Evolutionary conservation across 371 early-diverging fungal genomes (phyloP).

Genomic region (Zychaea mexicana): DNA sequence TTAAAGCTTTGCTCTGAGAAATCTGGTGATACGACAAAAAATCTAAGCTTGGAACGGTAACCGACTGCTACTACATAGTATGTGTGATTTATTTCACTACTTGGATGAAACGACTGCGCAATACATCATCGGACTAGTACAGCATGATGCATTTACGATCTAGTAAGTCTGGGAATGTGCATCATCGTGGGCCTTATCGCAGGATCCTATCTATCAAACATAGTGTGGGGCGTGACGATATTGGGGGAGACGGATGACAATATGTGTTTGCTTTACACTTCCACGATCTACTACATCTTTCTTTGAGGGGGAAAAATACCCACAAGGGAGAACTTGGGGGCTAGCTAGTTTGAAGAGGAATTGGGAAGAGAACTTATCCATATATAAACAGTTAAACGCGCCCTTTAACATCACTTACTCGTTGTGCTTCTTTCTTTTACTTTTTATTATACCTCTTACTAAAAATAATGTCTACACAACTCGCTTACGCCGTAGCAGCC

Average conservation of each 20-base stretch:
- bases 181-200: background rate
- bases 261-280: background rate
- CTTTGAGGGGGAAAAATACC: background rate
- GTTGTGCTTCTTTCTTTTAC: background rate
- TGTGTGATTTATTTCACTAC: background rate
- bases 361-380: background rate
- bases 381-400: background rate
- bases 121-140: background rate
- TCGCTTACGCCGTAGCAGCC: constrained; percentile 38
- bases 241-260: background rate
- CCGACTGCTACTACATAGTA: no score
- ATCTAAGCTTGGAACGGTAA: background rate
- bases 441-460: background rate
- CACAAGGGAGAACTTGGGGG: background rate
- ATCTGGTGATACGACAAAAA: background rate
- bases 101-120: background rate
- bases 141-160: background rate
- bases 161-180: background rate
- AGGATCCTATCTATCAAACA: background rate
- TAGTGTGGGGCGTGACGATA: background rate
- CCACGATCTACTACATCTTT: no score
- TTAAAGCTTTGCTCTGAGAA: no score
- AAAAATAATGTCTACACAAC: constrained; percentile 23
- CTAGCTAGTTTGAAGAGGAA: no score
- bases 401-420: background rate